These are phyloP conservation scores for Plasmodium sp. DNA, from an alignment of 169 alveolate species.

Conservation along the genomic window DNA sequence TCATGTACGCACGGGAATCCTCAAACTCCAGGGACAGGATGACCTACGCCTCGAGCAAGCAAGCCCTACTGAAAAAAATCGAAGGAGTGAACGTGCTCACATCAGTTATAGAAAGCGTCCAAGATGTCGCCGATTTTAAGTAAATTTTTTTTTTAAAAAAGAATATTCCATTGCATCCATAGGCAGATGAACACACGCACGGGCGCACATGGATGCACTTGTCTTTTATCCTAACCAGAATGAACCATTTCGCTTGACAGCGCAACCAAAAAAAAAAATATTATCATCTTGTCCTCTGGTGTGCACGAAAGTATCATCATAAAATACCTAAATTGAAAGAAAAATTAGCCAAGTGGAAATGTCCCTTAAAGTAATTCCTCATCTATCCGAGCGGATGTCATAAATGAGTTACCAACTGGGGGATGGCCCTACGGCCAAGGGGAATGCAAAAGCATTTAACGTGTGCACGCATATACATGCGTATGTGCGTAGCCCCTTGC, in stretches of 20 bases:
- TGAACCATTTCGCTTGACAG: background rate
- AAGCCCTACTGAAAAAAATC: conserved; percentile 82
- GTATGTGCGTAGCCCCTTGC: background rate
- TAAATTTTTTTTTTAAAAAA: conserved; percentile 1
- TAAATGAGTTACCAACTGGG: background rate
- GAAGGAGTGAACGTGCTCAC: conserved; percentile 81
- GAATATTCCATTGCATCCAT: background rate
- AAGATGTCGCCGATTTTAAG: conserved; percentile 66
- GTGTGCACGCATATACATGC: background rate
- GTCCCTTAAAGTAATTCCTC: background rate
- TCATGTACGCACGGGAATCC: conserved; percentile 83
- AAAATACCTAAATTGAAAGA: background rate
- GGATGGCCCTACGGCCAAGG: background rate
- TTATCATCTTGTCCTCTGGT: background rate
- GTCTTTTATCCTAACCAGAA: background rate
- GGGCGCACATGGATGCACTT: background rate
- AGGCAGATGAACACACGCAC: background rate
- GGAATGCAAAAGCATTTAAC: background rate
- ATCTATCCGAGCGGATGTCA: background rate
- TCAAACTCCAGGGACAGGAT: conserved; percentile 84
- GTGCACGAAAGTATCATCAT: background rate
- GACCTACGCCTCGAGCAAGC: conserved; percentile 86
- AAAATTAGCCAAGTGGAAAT: background rate
- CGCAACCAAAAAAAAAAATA: background rate
- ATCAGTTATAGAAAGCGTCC: conserved; percentile 82